A percentile compares a stretch with the other conserved stretches of the same genome.
These are phyloP conservation scores for Yarrowia sp. DNA, from an alignment of 805 yeast genomes.

Conservation along the genomic window DNA sequence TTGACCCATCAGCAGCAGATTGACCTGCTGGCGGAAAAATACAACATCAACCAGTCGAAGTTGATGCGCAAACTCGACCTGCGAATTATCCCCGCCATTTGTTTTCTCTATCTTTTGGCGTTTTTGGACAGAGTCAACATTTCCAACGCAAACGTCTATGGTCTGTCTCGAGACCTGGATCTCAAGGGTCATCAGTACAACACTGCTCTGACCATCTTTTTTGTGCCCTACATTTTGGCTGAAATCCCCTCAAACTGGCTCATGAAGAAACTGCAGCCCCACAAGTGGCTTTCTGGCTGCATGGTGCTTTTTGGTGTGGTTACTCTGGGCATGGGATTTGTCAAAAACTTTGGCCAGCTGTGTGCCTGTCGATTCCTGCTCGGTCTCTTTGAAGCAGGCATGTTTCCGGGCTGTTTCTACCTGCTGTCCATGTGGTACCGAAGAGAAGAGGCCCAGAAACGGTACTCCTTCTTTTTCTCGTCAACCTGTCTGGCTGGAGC, in stretches of 20 bases:
- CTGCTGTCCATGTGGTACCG: slow-evolving; percentile 64
- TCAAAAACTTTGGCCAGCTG: slow-evolving; percentile 54
- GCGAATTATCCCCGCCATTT: slow-evolving; percentile 70
- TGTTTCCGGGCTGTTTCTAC: slow-evolving; percentile 74
- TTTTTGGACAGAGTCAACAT: slow-evolving; percentile 81
- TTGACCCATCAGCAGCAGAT: slow-evolving; percentile 25
- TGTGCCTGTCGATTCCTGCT: slow-evolving; percentile 61
- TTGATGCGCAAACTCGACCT: slow-evolving; percentile 64
- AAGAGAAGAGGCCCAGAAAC: slow-evolving; percentile 64
- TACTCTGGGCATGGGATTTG: slow-evolving; percentile 65
- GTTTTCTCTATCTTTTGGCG: slow-evolving; percentile 68
- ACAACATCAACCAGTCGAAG: slow-evolving; percentile 52
- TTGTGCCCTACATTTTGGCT: slow-evolving; percentile 64
- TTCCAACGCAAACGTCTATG: slow-evolving; percentile 74
- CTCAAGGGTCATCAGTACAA: slow-evolving; percentile 60
- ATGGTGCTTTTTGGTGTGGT: slow-evolving; percentile 63
- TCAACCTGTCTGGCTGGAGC: slow-evolving; percentile 74
- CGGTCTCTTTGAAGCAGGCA: slow-evolving; percentile 67
- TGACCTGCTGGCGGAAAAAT: slow-evolving; percentile 42
- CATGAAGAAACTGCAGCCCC: slow-evolving; percentile 59
- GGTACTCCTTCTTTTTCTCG: slow-evolving; percentile 66
- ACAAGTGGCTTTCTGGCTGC: slow-evolving; percentile 57
- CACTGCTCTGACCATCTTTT: slow-evolving; percentile 63
- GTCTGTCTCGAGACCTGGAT: slow-evolving; percentile 55
- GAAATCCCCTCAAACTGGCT: slow-evolving; percentile 66